These are phyloP conservation scores for Earliella scabrosa DNA, from an alignment of 1,284 basidiomycete species.

Conservation along the genomic window DNA sequence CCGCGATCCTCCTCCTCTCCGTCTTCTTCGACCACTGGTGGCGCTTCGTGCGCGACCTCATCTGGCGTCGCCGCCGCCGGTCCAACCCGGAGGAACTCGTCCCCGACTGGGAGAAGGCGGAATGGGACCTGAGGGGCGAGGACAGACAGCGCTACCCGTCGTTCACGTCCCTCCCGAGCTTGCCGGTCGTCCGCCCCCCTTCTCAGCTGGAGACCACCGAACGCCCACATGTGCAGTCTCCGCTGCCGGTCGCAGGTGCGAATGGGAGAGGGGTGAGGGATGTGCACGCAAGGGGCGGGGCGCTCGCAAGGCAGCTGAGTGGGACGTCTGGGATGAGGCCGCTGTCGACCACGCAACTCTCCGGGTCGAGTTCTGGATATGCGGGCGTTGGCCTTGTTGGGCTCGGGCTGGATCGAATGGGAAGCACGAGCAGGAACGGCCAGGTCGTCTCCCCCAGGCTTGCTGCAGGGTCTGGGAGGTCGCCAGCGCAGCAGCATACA, in stretches of 20 bases:
- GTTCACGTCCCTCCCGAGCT: constrained; percentile 25
- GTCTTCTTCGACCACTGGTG: constrained; percentile 73
- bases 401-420: constrained; percentile 13
- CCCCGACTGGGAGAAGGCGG: constrained; percentile 63
- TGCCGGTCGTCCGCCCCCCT: background rate
- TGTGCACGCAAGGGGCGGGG: background rate
- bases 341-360: background rate
- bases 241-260: background rate
- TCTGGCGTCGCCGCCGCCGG: constrained; percentile 39
- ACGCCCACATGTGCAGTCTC: background rate
- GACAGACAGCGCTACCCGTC: constrained; percentile 41
- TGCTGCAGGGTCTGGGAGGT: background rate
- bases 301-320: background rate
- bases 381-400: constrained; percentile 7
- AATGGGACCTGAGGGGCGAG: constrained; percentile 57
- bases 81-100: constrained; percentile 56
- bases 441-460: background rate
- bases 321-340: background rate
- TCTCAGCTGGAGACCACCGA: background rate
- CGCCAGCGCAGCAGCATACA: background rate
- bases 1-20: constrained; percentile 52
- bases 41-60: constrained; percentile 54
- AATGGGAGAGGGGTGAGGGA: background rate
- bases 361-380: background rate
- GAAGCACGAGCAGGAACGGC: constrained; percentile 2